Percentiles rank a stretch among this genome's conserved stretches.
phyloP scores from a whole-genome alignment of 768 basidiomycete species.

The Leccinum subtestaceum region DNA sequence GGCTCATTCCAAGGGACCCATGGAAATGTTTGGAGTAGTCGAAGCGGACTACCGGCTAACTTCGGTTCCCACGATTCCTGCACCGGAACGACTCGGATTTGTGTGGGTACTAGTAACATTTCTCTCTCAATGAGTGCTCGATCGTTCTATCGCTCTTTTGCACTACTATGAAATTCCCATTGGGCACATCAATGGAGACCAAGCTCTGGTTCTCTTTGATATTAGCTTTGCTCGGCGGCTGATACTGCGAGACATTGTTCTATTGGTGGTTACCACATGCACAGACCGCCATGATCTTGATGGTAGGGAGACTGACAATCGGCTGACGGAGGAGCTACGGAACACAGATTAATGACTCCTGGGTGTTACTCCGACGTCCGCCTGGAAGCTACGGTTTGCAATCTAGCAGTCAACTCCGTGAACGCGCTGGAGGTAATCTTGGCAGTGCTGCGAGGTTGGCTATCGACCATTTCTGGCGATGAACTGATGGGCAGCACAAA shows the following conservation, averaged over 20 bases:
- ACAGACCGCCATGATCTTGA: constrained; percentile 88
- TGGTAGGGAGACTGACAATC: constrained; percentile 84
- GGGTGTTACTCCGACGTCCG: constrained; percentile 94
- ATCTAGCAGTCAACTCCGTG: constrained; percentile 91
- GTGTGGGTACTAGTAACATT: too few species aligned
- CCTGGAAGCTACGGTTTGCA: constrained; percentile 83
- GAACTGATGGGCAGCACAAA: constrained; percentile 55
- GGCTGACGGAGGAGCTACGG: constrained; percentile 71
- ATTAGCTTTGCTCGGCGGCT: constrained; percentile 88
- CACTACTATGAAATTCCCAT: constrained; percentile 91
- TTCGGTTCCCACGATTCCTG: too few species aligned
- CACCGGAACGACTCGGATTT: too few species aligned
- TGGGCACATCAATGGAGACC: constrained; percentile 90
- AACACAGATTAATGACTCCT: constrained; percentile 81
- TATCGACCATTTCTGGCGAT: constrained; percentile 93
- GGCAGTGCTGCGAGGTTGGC: constrained; percentile 75
- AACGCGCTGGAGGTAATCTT: constrained; percentile 77
- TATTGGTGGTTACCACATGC: constrained; percentile 77
- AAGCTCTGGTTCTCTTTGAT: constrained; percentile 81
- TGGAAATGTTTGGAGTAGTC: too few species aligned
- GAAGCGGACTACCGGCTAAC: too few species aligned
- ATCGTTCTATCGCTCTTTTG: constrained; percentile 73
- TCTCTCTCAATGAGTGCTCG: constrained; percentile 41
- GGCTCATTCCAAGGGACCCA: background rate
- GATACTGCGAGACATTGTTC: constrained; percentile 80